These are phyloP conservation scores for Venturia carpophila DNA, from an alignment of 2,329 filamentous ascomycete genomes.

Conservation along the genomic window DNA sequence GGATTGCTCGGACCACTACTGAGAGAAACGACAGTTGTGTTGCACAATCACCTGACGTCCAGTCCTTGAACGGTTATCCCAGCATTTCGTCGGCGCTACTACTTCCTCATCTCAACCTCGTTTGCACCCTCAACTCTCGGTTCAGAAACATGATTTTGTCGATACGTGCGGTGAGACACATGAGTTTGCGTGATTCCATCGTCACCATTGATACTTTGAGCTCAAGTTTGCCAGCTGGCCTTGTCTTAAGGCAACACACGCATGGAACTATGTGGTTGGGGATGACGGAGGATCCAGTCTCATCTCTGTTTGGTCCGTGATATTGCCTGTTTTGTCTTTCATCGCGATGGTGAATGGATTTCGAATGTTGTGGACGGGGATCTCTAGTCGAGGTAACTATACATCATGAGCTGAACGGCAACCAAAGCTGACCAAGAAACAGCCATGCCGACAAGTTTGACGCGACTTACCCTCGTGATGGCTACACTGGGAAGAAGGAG, in stretches of 20 bases:
- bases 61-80: not conserved
- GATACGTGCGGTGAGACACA: not conserved
- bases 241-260: no score
- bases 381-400: not conserved
- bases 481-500: not conserved
- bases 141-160: not conserved
- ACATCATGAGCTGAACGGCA: no score
- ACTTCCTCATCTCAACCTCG: not conserved
- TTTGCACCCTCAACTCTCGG: not conserved
- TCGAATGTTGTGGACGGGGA: not conserved
- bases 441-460: not conserved
- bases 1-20: no score
- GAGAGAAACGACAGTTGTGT: not conserved
- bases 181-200: not conserved
- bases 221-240: not conserved
- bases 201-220: not conserved
- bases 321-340: slow-evolving; percentile 1
- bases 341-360: slow-evolving; percentile 7
- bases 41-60: not conserved
- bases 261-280: no score
- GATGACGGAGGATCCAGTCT: no score
- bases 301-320: not conserved
- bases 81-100: not conserved
- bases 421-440: no score
- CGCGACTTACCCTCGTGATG: no score